These are phyloP conservation scores for Penicillium macrosclerotiorum DNA, from an alignment of 495 filamentous ascomycete species.

Conservation along the genomic window DNA sequence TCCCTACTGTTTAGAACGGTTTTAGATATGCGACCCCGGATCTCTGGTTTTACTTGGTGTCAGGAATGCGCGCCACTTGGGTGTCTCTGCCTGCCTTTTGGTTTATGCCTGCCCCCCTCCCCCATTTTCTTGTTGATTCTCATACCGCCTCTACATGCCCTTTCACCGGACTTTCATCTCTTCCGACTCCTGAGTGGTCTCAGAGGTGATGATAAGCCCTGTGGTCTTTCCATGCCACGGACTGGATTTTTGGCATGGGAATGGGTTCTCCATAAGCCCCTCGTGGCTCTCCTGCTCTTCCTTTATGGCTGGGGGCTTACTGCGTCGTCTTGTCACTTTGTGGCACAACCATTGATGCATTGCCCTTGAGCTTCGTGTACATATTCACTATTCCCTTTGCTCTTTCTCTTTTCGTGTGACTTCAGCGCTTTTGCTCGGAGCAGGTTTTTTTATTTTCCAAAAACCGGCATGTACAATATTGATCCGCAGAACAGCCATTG, in stretches of 20 bases:
- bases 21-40: slow-evolving; percentile 19
- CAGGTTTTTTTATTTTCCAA: neutral
- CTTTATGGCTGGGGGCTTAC: neutral
- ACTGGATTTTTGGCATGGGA: neutral
- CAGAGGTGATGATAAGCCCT: too few relatives aligned
- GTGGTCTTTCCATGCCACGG: too few relatives aligned
- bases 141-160: too few relatives aligned
- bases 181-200: too few relatives aligned
- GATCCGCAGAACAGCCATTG: neutral
- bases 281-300: neutral
- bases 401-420: neutral
- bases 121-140: neutral
- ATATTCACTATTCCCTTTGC: slow-evolving; percentile 6
- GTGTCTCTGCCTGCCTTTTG: neutral
- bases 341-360: too few relatives aligned
- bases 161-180: too few relatives aligned
- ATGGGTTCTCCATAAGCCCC: neutral
- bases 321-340: too few relatives aligned
- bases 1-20: slow-evolving; percentile 9
- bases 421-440: neutral
- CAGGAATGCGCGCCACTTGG: slow-evolving; percentile 6
- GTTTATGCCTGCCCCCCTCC: neutral
- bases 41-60: slow-evolving; percentile 12
- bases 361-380: slow-evolving; percentile 2
- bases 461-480: slow-evolving; percentile 11